Percentiles rank a stretch among this genome's conserved stretches.
Conservation (phyloP, 2,329 filamentous ascomycete species). For the Aschersonia sp. region DNA sequence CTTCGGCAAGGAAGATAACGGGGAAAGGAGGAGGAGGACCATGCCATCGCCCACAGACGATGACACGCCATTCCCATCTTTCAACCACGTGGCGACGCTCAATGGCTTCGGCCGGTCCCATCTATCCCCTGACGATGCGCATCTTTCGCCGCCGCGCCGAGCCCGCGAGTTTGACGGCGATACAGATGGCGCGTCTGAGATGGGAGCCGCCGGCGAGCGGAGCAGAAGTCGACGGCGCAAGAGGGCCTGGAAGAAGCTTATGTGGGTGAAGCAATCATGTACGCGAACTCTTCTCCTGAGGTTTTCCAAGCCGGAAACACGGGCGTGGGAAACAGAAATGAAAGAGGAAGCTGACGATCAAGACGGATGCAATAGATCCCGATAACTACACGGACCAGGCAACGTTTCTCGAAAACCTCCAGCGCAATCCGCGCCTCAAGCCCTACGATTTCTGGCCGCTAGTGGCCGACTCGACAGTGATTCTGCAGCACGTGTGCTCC, state of each 20-base stretch:
- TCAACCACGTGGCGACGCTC: constrained; percentile 15
- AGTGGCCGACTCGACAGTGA: constrained; percentile 87
- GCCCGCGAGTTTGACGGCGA: constrained; percentile 12
- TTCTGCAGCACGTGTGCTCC: constrained; percentile 91
- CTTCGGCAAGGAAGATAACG: too few species aligned
- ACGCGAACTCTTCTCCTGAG: constrained; percentile 13
- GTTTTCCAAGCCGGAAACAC: not conserved
- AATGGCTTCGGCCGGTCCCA: constrained; percentile 42
- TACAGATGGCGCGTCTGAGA: constrained; percentile 22
- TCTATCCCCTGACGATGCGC: constrained; percentile 75
- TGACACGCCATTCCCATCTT: constrained; percentile 20
- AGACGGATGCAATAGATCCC: constrained; percentile 44
- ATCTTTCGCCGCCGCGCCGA: constrained; percentile 49
- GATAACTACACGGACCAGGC: constrained; percentile 97
- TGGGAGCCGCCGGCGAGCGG: constrained; percentile 33
- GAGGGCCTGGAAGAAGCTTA: constrained; percentile 80
- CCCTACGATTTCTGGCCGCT: constrained; percentile 98
- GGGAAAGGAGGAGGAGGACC: not conserved
- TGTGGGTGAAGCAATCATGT: constrained; percentile 98
- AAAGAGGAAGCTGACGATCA: not conserved
- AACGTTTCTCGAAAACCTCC: constrained; percentile 90
- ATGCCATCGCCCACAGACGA: constrained; percentile 25
- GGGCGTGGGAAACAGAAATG: not conserved
- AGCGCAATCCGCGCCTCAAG: constrained; percentile 82
- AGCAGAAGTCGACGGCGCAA: constrained; percentile 55